A percentile compares a stretch with the other conserved stretches of the same genome.
phyloP scores from a whole-genome alignment of 2,329 filamentous ascomycete species.

The Sporothrix protearum region DNA sequence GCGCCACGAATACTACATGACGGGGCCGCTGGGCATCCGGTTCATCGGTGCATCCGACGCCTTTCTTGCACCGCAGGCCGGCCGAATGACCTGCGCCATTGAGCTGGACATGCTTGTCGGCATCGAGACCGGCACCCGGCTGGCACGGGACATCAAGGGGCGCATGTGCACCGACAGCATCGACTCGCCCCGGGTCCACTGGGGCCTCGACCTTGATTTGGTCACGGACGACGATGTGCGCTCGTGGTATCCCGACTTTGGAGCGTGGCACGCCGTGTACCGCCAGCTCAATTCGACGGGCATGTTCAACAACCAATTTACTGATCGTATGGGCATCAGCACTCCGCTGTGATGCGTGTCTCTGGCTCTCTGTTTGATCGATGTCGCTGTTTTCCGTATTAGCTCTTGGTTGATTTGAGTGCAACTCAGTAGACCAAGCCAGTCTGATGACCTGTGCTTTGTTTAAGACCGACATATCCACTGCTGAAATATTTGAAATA shows the following conservation, averaged over 20 bases:
- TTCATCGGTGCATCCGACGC: slow-evolving; percentile 29
- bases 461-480: too few species aligned
- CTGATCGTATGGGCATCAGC: slow-evolving; percentile 30
- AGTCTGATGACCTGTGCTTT: too few species aligned
- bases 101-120: slow-evolving; percentile 32
- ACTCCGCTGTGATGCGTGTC: background rate
- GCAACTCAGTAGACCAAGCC: too few species aligned
- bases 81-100: slow-evolving; percentile 31
- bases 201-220: slow-evolving; percentile 32
- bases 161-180: slow-evolving; percentile 25
- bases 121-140: slow-evolving; percentile 25
- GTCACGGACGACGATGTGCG: slow-evolving; percentile 29
- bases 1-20: slow-evolving; percentile 29
- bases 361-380: too few species aligned
- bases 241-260: slow-evolving; percentile 30
- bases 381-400: too few species aligned
- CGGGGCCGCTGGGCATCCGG: slow-evolving; percentile 31
- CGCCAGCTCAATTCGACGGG: slow-evolving; percentile 29
- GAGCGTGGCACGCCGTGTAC: slow-evolving; percentile 30
- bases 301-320: slow-evolving; percentile 34
- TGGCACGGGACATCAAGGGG: slow-evolving; percentile 29
- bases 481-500: too few species aligned
- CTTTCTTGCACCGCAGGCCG: slow-evolving; percentile 30
- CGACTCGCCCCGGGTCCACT: slow-evolving; percentile 29
- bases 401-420: too few species aligned